Evolutionary conservation across 83 land plant genomes (phyloP).

Genomic region (Picea engelmannii): DNA sequence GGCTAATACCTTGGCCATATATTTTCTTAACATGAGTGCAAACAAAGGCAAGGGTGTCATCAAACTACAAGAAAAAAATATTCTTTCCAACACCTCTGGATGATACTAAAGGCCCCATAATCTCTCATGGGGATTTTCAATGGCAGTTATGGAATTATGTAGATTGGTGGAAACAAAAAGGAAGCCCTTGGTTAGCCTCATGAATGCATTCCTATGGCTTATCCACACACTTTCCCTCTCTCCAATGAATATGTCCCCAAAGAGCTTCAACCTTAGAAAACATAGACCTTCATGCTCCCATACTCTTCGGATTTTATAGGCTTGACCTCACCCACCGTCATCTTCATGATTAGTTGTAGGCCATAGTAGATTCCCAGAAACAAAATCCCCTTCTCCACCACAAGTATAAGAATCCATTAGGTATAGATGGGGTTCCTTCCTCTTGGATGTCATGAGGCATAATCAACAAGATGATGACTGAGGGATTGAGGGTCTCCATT

Average conservation of each 20-base stretch:
- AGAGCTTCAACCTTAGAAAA: constrained; percentile 42
- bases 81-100: constrained; percentile 71
- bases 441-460: constrained; percentile 94
- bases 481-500: constrained; percentile 55
- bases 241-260: constrained; percentile 34
- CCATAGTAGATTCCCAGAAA: constrained; percentile 96
- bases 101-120: constrained; percentile 92
- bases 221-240: constrained; percentile 86
- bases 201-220: constrained; percentile 97
- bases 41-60: too few species aligned
- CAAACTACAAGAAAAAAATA: too few species aligned
- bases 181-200: constrained; percentile 73
- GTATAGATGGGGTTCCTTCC: constrained; percentile 65
- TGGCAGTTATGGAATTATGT: constrained; percentile 80
- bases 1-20: too few species aligned
- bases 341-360: constrained; percentile 85
- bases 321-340: constrained; percentile 77
- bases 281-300: constrained; percentile 83
- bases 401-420: constrained; percentile 77
- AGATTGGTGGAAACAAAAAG: constrained; percentile 65
- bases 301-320: constrained; percentile 89
- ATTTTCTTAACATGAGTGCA: too few species aligned
- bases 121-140: constrained; percentile 56
- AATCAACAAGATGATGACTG: constrained; percentile 84
- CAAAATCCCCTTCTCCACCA: constrained; percentile 37